Percentiles rank a stretch among this genome's conserved stretches.
Conservation (phyloP, 352 stramenopile species). For the Pythium scleroteichum region DNA sequence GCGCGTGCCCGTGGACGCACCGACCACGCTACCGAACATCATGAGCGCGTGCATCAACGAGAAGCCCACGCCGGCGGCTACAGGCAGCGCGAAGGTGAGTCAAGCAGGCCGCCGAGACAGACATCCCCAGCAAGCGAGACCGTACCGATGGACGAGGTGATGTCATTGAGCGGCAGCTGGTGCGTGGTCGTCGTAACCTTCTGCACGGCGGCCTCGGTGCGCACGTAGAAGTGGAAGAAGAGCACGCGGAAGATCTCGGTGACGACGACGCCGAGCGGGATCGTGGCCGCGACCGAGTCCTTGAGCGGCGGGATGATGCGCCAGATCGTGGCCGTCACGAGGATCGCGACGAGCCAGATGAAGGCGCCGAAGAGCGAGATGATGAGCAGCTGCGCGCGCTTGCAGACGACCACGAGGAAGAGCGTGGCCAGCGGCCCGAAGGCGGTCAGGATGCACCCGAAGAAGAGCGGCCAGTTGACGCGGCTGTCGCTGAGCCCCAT, state of each 20-base stretch:
- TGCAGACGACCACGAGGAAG: conserved; percentile 79
- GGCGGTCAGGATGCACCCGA: conserved; percentile 78
- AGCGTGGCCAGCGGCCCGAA: conserved; percentile 73
- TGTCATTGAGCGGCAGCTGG: conserved; percentile 82
- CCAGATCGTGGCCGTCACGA: conserved; percentile 77
- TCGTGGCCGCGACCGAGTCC: conserved; percentile 70
- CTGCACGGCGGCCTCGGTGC: conserved; percentile 69
- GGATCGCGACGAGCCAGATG: conserved; percentile 79
- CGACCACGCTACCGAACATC: conserved; percentile 82
- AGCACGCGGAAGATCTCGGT: conserved; percentile 68
- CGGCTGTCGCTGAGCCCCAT: conserved; percentile 71
- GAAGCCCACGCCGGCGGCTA: conserved; percentile 79
- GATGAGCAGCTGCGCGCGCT: conserved; percentile 85
- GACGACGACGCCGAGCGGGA: conserved; percentile 65
- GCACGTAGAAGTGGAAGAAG: conserved; percentile 81
- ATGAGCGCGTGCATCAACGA: conserved; percentile 82
- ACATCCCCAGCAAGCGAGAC: background rate
- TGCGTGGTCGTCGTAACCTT: conserved; percentile 75
- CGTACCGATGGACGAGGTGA: conserved; percentile 74
- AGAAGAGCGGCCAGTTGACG: conserved; percentile 86
- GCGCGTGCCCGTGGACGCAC: conserved; percentile 60
- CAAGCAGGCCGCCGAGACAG: background rate
- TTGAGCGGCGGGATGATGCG: conserved; percentile 75
- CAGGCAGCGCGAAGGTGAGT: background rate
- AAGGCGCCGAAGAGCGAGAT: conserved; percentile 78